Base-by-base conservation (phyloP, 2,329 filamentous ascomycete species). In the Plenodomus biglobosus region DNA sequence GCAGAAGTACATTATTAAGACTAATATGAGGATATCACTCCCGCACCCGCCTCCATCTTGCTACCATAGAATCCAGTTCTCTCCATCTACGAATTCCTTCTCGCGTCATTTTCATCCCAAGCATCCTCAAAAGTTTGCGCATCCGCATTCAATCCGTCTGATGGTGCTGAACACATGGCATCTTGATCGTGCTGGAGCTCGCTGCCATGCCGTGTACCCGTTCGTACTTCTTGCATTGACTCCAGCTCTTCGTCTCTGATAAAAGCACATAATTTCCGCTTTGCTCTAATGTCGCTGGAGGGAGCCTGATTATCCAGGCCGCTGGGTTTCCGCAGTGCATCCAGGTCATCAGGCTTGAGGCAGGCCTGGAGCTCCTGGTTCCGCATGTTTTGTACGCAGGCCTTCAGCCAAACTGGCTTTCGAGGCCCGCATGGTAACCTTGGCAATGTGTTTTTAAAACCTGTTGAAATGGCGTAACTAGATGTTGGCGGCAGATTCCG, bases 191-290 rank as follows among this genome's bases (percentile, higher is more conserved):
- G 40, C 6, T 52, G 44, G 27, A 62, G 22, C 39, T 63, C 58
- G 45, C 64, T 63, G 22, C 53, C 46, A 44, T 66, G 64, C 19
- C 55, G 54, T 6, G 62, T 66, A 6, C 58, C 62, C 13, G 47
- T 54, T 21, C 45, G 44, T 24, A 57, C 59, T 37, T 62, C 57
- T 10, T 51, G 34, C 16, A 54, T 40, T 21, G 34, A 55, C 34
- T 58, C 52, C 17, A 48, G 24, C 34, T 65, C 61, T 32, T 62
- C 51, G n/a, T 62, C 58, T 24, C 59, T 47, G 4, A 66, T 48
- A 34, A 64, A 59, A 5, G 52, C 46, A 21, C 53, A 52, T 16
- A 53, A 57, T 34, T 64, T 64, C 11, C 61, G 56, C 34, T 51
- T 61, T 8, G 55, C 53, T 8, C 46, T 39, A 11, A 46, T 18